Conservation (phyloP, 1,284 basidiomycete species). For the Rhodofomes roseus region DNA sequence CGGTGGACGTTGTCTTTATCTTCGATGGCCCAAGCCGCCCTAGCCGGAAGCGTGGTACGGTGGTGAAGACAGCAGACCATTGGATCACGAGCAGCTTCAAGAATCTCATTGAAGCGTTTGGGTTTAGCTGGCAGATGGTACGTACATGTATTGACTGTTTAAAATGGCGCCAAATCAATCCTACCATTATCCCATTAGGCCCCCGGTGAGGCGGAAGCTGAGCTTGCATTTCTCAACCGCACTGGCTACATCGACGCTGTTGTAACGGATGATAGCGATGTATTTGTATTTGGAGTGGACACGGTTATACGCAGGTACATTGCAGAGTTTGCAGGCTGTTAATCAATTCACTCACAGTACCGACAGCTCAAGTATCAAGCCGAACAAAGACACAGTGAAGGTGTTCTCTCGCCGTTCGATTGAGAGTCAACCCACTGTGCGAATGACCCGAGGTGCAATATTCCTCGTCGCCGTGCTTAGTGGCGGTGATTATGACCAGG, state of each 20-base stretch:
- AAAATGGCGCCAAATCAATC: neutral
- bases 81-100: slow-evolving; percentile 23
- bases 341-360: too few relatives aligned
- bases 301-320: slow-evolving; percentile 21
- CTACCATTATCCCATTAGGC: slow-evolving; percentile 33
- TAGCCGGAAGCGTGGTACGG: slow-evolving; percentile 28
- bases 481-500: too few relatives aligned
- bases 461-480: too few relatives aligned
- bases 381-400: too few relatives aligned
- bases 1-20: slow-evolving; percentile 52
- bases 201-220: slow-evolving; percentile 49
- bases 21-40: slow-evolving; percentile 58
- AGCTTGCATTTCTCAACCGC: slow-evolving; percentile 36
- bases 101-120: slow-evolving; percentile 36
- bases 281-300: slow-evolving; percentile 23
- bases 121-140: slow-evolving; percentile 22
- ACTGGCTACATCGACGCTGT: slow-evolving; percentile 50
- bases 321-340: neutral
- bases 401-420: too few relatives aligned
- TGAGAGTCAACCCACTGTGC: too few relatives aligned
- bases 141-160: neutral
- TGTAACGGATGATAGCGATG: slow-evolving; percentile 54
- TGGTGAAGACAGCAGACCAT: slow-evolving; percentile 30
- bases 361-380: too few relatives aligned
- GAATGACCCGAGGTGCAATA: too few relatives aligned